Base-by-base conservation (phyloP, 164 flowering plant genomes). In the Chloranthus sessilifolius region DNA sequence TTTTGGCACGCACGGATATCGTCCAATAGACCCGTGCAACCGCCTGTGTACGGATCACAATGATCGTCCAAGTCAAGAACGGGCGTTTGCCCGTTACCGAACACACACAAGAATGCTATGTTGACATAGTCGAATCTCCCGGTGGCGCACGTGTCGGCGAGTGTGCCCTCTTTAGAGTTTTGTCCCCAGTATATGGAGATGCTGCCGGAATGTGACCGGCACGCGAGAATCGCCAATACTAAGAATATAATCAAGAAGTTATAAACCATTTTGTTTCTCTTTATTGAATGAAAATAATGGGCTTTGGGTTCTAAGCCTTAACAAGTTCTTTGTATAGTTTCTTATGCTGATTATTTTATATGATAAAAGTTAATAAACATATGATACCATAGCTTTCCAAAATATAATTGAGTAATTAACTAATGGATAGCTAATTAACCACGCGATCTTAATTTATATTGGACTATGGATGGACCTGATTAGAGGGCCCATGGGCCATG, bases 111-210 rank as follows among this genome's bases (percentile, higher is more conserved):
- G 45, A 56, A 61, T 0, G 70, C 59, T 34, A 66, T 44, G 61
- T 54, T 65, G 3, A 59, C 46, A 11, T 34, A 61, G 15, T 48
- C 40, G 30, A 27, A 66, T n/a, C 23, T 52, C 8, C 66, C 59
- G 20, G 65, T 50, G 50, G 53, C 45, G 19, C 70, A 66, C 3
- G 59, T 41, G 17, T 40, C 61, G 12, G 55, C 35, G 2, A 66
- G 40, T 8, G 62, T 39, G 3, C 65, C 65, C 35, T 66, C 70
- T 6, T 52, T 52, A 2, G 26, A 21, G 55, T 61, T 66, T 40
- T 66, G 63, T 29, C 60, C 71, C 63, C 66, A 66, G 40, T 61
- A 61, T 19, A 50, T 56, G 31, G 62, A 25, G 8, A 56, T 60
- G 46, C 45, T 41, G 12, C 51, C 51, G 20, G 48, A 25, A 44